Evolutionary conservation across 345 rosid genomes (phyloP), one percentile per base, ranked within the genome.

Genomic region (Murraya paniculata): DNA sequence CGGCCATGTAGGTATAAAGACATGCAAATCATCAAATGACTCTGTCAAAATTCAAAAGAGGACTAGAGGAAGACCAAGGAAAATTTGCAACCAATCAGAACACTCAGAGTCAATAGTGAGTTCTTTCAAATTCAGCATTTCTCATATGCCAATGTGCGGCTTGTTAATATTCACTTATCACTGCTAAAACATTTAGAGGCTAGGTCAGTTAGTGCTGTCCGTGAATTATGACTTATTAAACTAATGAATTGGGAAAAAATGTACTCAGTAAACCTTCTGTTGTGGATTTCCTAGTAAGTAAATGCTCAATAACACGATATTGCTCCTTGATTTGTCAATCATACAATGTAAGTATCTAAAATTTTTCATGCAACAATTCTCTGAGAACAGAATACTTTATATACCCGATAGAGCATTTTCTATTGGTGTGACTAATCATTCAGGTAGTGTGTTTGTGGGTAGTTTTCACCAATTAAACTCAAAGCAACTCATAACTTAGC

Each of bases 61-160:
- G 74, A 31, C 53, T 50, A 75, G 81, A 80, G 77, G 77, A 53
- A 81, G 84, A 68, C 78, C 73, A 5, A 81, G 35, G 78, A 83
- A 74, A 50, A 64, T 18, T 41, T 75, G 48, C 77, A 30, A 77
- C 53, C 35, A 38, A 73, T 72, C 78, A 58, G 83, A 68, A 59
- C 76, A 62, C 81, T 83, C 67, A 31, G 70, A 35, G 55, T 77
- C 60, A 55, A n/a, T 36, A 21, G 86, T 86, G 74, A 86, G 86
- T 83, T 79, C 60, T 73, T 78, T 28, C 73, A 41, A 48, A 66
- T 79, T 77, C 39, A 72, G 68, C 22, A 19, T 7, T 74, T 78
- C 31, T 71, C 62, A 65, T 24, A 39, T 71, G 53, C 28, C 48
- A 57, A 57, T 73, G 35, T 45, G 73, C 11, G 41, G 55, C 8